phyloP scores from a whole-genome alignment of 139 green algal genomes.

The Chlorella sp. region DNA sequence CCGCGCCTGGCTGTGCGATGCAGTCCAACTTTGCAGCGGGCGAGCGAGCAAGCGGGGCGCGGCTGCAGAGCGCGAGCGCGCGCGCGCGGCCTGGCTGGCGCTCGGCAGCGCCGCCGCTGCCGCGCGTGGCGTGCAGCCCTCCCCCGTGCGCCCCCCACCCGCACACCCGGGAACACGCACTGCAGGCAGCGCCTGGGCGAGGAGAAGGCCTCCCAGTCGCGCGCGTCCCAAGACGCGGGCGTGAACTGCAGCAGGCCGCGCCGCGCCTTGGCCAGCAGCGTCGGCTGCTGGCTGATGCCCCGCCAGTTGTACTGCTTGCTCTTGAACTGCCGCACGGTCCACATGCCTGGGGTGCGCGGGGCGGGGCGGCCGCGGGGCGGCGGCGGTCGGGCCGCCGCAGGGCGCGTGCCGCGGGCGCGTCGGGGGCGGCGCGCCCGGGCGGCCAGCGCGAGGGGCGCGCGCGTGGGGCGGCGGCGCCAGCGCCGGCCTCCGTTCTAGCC shows the following conservation, averaged over 20 bases:
- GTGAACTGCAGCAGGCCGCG: slow-evolving; percentile 77
- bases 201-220: slow-evolving; percentile 61
- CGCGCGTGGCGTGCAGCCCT: no score
- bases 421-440: no score
- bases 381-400: no score
- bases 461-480: no score
- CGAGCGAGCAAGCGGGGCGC: no score
- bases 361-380: neutral
- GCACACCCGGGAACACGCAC: no score
- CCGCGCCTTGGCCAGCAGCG: slow-evolving; percentile 59
- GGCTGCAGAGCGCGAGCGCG: no score
- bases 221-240: slow-evolving; percentile 71
- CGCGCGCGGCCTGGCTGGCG: no score
- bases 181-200: slow-evolving; percentile 65
- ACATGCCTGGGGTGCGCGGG: slow-evolving; percentile 56
- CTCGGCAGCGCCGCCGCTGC: neutral
- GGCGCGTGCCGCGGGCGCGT: no score
- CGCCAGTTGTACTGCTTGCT: slow-evolving; percentile 68
- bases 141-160: neutral
- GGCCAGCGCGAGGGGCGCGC: no score
- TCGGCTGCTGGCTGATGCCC: slow-evolving; percentile 64
- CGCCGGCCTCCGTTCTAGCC: neutral
- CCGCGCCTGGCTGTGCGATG: no score
- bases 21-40: no score
- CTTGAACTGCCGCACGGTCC: slow-evolving; percentile 62